phyloP scores from a whole-genome alignment of 106 monocot genomes.

The Dioscorea dumetorum region DNA sequence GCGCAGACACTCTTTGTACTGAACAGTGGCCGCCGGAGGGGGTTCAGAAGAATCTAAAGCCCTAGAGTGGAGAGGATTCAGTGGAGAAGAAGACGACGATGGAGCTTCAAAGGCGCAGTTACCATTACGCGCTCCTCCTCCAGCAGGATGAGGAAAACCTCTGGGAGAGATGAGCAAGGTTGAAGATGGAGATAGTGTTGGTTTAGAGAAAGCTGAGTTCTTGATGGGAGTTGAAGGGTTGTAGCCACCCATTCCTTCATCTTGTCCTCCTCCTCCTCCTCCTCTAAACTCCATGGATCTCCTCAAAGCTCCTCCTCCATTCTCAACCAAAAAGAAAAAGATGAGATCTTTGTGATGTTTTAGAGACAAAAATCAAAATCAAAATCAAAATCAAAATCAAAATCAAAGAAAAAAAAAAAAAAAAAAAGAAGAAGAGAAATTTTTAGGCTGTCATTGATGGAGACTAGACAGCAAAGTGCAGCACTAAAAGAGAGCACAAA shows the following conservation, averaged over 20 bases:
- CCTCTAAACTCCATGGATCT: conserved; percentile 7
- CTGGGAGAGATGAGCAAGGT: conserved; percentile 6
- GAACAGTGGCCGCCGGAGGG: background rate
- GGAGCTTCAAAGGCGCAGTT: background rate
- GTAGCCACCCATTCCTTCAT: background rate
- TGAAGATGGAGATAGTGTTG: conserved; percentile 8
- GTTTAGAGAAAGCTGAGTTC: conserved; percentile 3
- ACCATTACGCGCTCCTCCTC: background rate
- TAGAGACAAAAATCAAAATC: too few species aligned
- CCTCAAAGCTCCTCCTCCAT: too few species aligned
- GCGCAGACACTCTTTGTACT: conserved; percentile 26
- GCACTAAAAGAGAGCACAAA: background rate
- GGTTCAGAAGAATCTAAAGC: background rate
- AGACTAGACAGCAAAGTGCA: background rate
- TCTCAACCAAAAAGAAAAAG: too few species aligned
- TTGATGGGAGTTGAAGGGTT: background rate
- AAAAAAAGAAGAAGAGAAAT: too few species aligned
- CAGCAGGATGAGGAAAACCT: too few species aligned
- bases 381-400: too few species aligned
- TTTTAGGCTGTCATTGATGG: background rate
- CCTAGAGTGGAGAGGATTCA: background rate
- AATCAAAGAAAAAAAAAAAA: too few species aligned
- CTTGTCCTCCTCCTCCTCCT: background rate
- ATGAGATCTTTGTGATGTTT: too few species aligned
- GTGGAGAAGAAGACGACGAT: background rate